Percentiles rank a stretch among this genome's conserved stretches.
These are phyloP conservation scores for Fistulinella staudtii DNA, from an alignment of 1,284 basidiomycete species.

Conservation along the genomic window DNA sequence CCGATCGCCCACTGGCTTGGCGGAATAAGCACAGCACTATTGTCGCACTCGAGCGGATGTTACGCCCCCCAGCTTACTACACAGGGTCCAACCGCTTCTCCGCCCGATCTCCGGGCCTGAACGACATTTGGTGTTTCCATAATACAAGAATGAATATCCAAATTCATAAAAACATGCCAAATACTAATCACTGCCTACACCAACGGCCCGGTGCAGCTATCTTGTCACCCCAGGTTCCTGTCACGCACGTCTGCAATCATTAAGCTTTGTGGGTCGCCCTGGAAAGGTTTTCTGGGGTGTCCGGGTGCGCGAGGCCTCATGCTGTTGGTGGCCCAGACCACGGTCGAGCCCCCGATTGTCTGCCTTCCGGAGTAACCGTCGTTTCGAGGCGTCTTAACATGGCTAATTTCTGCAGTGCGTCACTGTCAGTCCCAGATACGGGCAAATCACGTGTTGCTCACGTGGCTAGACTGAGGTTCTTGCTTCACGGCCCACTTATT, in stretches of 20 bases:
- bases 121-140: constrained; percentile 9
- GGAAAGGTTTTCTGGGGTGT: no score
- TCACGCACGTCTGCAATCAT: constrained; percentile 10
- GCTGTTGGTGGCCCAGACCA: constrained; percentile 24
- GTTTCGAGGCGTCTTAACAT: constrained; percentile 43
- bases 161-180: constrained; percentile 5
- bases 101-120: constrained; percentile 26
- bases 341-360: constrained; percentile 28
- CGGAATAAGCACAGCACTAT: no score
- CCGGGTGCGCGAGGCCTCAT: constrained; percentile 14
- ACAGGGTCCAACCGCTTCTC: constrained; percentile 5
- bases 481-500: constrained; percentile 45
- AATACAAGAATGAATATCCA: constrained; percentile 26
- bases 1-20: neutral
- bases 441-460: constrained; percentile 18
- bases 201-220: constrained; percentile 5
- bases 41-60: no score
- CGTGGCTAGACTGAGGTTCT: constrained; percentile 14
- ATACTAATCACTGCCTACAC: constrained; percentile 14
- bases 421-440: constrained; percentile 14
- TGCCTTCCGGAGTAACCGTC: constrained; percentile 44
- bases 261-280: constrained; percentile 6
- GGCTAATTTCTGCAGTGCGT: constrained; percentile 31
- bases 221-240: constrained; percentile 1
- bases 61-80: no score